Percentiles rank a stretch among this genome's conserved stretches.
Evolutionary conservation across 2,329 filamentous ascomycete species (phyloP).

Genomic region (Penicillium sp.): DNA sequence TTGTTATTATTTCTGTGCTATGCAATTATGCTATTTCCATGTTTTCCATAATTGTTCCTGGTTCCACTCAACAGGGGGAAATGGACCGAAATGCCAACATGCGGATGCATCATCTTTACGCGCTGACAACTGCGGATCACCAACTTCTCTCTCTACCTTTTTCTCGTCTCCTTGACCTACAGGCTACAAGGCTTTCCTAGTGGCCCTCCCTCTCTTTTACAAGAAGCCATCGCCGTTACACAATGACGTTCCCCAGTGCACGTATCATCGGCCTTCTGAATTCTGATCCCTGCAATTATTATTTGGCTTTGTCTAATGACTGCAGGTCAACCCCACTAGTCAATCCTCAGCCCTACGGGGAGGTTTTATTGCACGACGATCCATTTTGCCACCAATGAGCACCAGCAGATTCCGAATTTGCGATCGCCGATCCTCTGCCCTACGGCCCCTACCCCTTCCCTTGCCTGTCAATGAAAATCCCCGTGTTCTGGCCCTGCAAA

Average conservation of each 20-base stretch:
- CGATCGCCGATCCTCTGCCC: slow-evolving; percentile 1
- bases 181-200: too few species aligned
- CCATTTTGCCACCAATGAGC: not conserved
- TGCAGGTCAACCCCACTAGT: slow-evolving; percentile 14
- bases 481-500: not conserved
- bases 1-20: not conserved
- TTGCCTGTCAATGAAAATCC: not conserved
- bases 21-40: too few species aligned
- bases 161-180: not conserved
- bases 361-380: slow-evolving; percentile 1
- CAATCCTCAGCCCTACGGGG: slow-evolving; percentile 35
- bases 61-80: not conserved
- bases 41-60: not conserved
- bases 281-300: not conserved
- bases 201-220: not conserved
- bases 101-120: not conserved
- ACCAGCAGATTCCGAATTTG: not conserved
- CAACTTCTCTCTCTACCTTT: not conserved
- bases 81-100: not conserved
- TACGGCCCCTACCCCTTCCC: too few species aligned
- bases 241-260: not conserved
- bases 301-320: not conserved
- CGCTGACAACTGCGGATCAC: not conserved
- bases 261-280: not conserved
- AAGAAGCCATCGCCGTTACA: not conserved